Percentiles rank a stretch among this genome's conserved stretches.
Evolutionary conservation across 208 protist species (phyloP).

Genomic region (Phytomonas serpens): DNA sequence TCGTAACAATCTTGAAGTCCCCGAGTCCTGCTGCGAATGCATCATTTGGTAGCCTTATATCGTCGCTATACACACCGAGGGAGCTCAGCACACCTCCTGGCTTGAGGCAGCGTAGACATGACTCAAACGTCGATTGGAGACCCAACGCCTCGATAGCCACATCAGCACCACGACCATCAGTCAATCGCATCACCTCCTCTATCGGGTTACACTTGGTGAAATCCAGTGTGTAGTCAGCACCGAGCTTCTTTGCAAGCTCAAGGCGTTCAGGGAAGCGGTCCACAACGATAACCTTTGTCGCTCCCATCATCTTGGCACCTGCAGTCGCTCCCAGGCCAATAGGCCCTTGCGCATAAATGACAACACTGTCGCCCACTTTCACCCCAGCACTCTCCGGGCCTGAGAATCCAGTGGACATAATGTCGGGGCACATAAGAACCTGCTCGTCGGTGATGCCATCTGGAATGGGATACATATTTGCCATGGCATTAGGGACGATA

Average conservation of each 20-base stretch:
- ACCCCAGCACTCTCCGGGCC: slow-evolving; percentile 19
- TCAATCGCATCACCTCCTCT: slow-evolving; percentile 26
- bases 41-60: slow-evolving; percentile 18
- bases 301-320: slow-evolving; percentile 21
- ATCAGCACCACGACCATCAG: slow-evolving; percentile 25
- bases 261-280: slow-evolving; percentile 22
- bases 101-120: slow-evolving; percentile 22
- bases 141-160: slow-evolving; percentile 27
- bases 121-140: slow-evolving; percentile 20
- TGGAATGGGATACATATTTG: slow-evolving; percentile 19
- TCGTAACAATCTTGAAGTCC: slow-evolving; percentile 16
- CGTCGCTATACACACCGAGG: slow-evolving; percentile 24
- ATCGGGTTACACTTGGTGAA: slow-evolving; percentile 24
- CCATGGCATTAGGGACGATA: slow-evolving; percentile 17
- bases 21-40: slow-evolving; percentile 21
- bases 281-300: slow-evolving; percentile 21
- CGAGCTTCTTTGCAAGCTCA: slow-evolving; percentile 17
- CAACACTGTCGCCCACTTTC: slow-evolving; percentile 23
- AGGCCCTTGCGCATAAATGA: slow-evolving; percentile 26
- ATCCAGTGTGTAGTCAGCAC: slow-evolving; percentile 23
- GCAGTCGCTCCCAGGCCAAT: slow-evolving; percentile 25
- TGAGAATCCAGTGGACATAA: slow-evolving; percentile 21
- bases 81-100: slow-evolving; percentile 24
- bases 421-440: slow-evolving; percentile 27
- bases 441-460: slow-evolving; percentile 23